Evolutionary conservation across 352 stramenopile species (phyloP).

Genomic region (Hyaloperonospora arabidopsidis): DNA sequence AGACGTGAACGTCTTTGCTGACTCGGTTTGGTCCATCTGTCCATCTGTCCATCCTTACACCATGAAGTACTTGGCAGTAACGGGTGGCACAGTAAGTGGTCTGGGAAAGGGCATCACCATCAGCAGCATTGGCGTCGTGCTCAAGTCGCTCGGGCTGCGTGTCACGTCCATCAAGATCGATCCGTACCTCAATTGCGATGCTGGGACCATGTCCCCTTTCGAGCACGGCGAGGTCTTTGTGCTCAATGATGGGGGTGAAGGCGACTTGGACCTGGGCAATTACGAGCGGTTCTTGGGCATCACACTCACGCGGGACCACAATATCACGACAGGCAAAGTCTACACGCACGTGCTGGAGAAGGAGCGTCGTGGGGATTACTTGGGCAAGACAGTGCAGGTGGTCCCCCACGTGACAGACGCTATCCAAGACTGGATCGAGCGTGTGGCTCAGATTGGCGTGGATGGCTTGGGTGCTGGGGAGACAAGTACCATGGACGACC

Average conservation of each 20-base stretch:
- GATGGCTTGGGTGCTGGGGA: constrained; percentile 58
- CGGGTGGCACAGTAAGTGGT: constrained; percentile 96
- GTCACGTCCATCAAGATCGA: constrained; percentile 99
- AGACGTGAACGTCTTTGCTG: too few relatives aligned
- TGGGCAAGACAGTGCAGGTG: constrained; percentile 98
- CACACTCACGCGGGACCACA: constrained; percentile 94
- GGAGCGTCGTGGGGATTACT: constrained; percentile 95
- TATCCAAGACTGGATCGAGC: constrained; percentile 97
- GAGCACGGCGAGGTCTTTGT: constrained; percentile 97
- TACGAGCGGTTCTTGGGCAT: constrained; percentile 98
- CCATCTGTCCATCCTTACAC: not conserved
- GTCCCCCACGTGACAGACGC: constrained; percentile 93
- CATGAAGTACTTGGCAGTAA: constrained; percentile 99
- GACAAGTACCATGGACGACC: constrained; percentile 19
- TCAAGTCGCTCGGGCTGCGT: constrained; percentile 92
- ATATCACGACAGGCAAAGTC: constrained; percentile 99
- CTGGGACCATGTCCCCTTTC: constrained; percentile 96
- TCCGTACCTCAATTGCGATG: constrained; percentile 99
- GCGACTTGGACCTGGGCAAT: constrained; percentile 97
- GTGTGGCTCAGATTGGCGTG: constrained; percentile 93
- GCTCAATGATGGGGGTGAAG: constrained; percentile 95
- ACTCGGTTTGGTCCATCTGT: too few relatives aligned
- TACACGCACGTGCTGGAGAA: constrained; percentile 95
- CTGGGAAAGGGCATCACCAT: constrained; percentile 99
- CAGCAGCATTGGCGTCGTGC: constrained; percentile 95